Conservation (phyloP, 108 stramenopile genomes). For the Skeletonema potamos region DNA sequence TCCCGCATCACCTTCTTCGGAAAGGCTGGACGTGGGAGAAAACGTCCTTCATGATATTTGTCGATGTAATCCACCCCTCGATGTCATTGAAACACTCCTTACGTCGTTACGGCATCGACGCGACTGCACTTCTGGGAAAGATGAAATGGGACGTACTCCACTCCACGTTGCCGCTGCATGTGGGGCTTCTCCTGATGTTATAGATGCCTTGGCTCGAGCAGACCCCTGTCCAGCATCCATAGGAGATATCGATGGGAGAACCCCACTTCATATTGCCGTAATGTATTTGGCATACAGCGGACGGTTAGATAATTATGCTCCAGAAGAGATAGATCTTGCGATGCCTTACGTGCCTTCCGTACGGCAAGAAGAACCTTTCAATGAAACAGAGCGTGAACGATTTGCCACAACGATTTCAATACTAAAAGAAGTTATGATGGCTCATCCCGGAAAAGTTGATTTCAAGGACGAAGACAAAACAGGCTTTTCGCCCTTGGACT, state of each 20-base stretch:
- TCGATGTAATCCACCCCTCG: conserved; percentile 20
- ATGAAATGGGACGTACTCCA: conserved; percentile 26
- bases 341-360: neutral
- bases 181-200: conserved; percentile 13
- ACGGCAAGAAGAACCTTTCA: neutral
- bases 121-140: conserved; percentile 16
- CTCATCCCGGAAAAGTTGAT: conserved; percentile 33
- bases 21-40: conserved; percentile 21
- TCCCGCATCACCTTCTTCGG: neutral
- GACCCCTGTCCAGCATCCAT: conserved; percentile 34
- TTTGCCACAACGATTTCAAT: neutral
- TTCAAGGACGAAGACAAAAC: conserved; percentile 39
- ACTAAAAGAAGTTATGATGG: conserved; percentile 34
- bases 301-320: neutral
- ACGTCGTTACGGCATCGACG: conserved; percentile 6
- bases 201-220: conserved; percentile 24
- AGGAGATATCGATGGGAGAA: conserved; percentile 26
- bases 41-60: conserved; percentile 42
- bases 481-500: conserved; percentile 36
- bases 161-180: conserved; percentile 36
- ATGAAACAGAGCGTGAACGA: neutral
- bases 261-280: conserved; percentile 31
- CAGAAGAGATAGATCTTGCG: conserved; percentile 10
- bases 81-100: conserved; percentile 29
- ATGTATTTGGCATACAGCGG: neutral